Conservation (phyloP, 345 rosid genomes). For the Populus alba region DNA sequence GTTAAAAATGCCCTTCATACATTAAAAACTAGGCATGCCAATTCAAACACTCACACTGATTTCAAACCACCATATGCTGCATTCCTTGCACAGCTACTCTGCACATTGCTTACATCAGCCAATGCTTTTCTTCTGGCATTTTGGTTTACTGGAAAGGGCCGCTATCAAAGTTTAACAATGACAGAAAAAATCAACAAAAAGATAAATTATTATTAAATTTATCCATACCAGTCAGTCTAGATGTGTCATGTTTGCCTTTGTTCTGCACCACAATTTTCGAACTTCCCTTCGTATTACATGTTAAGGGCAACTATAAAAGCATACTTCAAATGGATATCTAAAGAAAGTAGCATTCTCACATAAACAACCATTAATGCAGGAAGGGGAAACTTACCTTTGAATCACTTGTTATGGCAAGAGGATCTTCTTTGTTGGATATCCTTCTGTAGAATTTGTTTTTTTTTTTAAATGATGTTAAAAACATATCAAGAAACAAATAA, state of each 20-base stretch:
- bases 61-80: conserved; percentile 46
- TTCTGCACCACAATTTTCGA: conserved; percentile 33
- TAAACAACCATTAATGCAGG: neutral
- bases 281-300: conserved; percentile 37
- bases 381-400: conserved; percentile 40
- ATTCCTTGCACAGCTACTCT: conserved; percentile 25
- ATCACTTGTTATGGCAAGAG: conserved; percentile 29
- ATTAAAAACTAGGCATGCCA: neutral
- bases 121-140: conserved; percentile 61
- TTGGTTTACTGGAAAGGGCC: conserved; percentile 34
- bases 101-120: conserved; percentile 70
- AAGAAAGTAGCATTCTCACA: neutral
- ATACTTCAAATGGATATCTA: neutral
- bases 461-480: neutral
- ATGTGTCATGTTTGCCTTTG: conserved; percentile 35
- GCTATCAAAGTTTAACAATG: neutral
- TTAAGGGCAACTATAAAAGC: neutral
- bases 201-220: neutral
- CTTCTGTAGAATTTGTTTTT: conserved; percentile 23
- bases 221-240: conserved; percentile 34
- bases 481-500: neutral
- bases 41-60: conserved; percentile 44
- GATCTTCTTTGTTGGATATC: conserved; percentile 32
- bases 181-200: conserved; percentile 5
- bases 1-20: neutral